Base-by-base conservation (phyloP, 768 basidiomycete genomes). In the Lactifluus piperatus region DNA sequence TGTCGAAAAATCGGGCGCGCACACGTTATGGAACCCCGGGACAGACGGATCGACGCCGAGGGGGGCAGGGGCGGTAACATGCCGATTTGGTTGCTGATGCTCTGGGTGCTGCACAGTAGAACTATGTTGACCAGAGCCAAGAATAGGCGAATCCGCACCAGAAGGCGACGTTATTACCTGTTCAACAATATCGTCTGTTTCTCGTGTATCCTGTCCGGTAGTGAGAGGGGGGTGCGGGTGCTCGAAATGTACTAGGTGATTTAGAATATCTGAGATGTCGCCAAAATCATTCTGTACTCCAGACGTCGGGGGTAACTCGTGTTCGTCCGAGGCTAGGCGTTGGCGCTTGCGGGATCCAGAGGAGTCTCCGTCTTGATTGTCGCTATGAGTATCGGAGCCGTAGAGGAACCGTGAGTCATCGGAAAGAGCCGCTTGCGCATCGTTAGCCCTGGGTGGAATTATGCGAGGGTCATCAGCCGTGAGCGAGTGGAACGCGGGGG, bases 211-310 rank as follows among this genome's bases (percentile, higher is more conserved):
- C 27, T 58, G 48, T 24, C n/a, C 62, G 13, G 45, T 36, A 24
- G 30, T 48, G 26, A 56, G 22, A 20, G 44, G 1, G 13, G 76
- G 75, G 4, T 79, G 70, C 55, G 79, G 78, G 22, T 80, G 75
- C 61, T 84, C 86, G 58, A 91, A 86, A 60, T 84, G 83, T 5
- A 81, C 82, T 37, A 88, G 79, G 64, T 89, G 87, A 67, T 79
- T 84, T 56, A 91, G 71, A 56, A 90, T 88, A 65, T 91, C 88
- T 53, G 90, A 72, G 49, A 90, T 89, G 66, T 90, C 88, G 67
- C 79, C 83, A 59, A 91, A 81, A 66, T 90, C 87, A 45, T 80
- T 76, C 56, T 60, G 68, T 85, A 87, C 66, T 82, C 84, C 29
- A 30, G 82, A 75, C 22, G 50, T 61, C 22, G 44, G 54, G 46